Evolutionary conservation across 1,139 yeast species (phyloP).

Genomic region (Nematodospora anomalae): DNA sequence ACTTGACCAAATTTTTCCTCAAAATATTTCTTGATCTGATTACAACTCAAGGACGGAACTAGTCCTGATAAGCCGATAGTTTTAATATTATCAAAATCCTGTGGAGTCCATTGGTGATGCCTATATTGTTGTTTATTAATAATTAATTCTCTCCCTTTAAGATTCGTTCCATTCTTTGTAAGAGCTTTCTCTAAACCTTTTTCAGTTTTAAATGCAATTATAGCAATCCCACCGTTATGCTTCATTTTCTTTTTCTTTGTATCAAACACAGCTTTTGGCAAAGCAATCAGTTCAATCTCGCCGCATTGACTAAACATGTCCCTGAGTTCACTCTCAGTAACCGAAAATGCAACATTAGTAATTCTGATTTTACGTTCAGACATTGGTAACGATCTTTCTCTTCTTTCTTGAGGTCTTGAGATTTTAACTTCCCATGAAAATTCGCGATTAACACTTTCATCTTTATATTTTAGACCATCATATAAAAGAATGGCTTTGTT

Average conservation of each 20-base stretch:
- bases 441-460: conserved; percentile 20
- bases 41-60: conserved; percentile 45
- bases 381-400: conserved; percentile 15
- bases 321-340: conserved; percentile 28
- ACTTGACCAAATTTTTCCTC: conserved; percentile 36
- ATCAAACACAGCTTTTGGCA: conserved; percentile 41
- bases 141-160: conserved; percentile 45
- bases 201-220: conserved; percentile 43
- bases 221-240: conserved; percentile 56
- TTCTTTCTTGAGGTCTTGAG: conserved; percentile 37
- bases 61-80: conserved; percentile 48
- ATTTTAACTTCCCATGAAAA: conserved; percentile 53
- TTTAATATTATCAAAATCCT: conserved; percentile 28
- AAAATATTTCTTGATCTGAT: conserved; percentile 39
- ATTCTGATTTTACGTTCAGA: conserved; percentile 47
- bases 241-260: conserved; percentile 28
- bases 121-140: conserved; percentile 37
- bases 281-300: conserved; percentile 46
- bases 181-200: conserved; percentile 45
- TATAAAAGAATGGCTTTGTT: conserved; percentile 42
- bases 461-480: conserved; percentile 35
- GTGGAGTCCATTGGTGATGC: conserved; percentile 24
- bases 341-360: conserved; percentile 66
- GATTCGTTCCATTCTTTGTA: conserved; percentile 29
- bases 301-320: conserved; percentile 30